phyloP scores from a whole-genome alignment of 768 basidiomycete genomes.

The Phaeolepiota aurea region DNA sequence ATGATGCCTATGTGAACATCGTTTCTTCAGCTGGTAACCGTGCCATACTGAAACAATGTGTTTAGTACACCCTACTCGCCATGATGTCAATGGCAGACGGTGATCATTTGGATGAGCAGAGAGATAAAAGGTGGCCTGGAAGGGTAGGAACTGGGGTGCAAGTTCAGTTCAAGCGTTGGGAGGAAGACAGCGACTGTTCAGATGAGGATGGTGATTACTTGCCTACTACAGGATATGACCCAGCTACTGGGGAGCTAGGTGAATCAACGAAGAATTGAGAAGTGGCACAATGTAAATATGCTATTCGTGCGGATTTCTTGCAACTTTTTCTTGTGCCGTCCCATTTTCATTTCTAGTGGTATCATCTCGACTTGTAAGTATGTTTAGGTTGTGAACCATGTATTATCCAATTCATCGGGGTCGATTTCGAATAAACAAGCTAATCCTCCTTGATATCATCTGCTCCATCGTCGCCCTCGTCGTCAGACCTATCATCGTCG shows the following conservation, averaged over 20 bases:
- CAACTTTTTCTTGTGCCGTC: neutral
- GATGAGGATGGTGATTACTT: conserved; percentile 32
- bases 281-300: neutral
- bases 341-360: neutral
- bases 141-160: conserved; percentile 36
- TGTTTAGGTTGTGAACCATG: neutral
- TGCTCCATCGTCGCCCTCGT: conserved; percentile 63
- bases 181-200: conserved; percentile 46
- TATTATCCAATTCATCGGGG: neutral
- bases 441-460: conserved; percentile 23
- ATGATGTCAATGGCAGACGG: conserved; percentile 68
- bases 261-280: neutral
- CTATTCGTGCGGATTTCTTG: neutral
- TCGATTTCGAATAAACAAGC: conserved; percentile 1
- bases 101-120: conserved; percentile 64
- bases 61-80: conserved; percentile 62
- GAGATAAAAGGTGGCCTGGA: conserved; percentile 74
- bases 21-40: too few relatives aligned
- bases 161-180: conserved; percentile 51
- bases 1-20: conserved; percentile 76
- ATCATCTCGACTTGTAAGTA: neutral
- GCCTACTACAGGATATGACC: conserved; percentile 10
- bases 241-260: neutral
- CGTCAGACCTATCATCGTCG: conserved; percentile 77
- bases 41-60: too few relatives aligned